Evolutionary conservation across 73 alveolate species (phyloP), one percentile per base, ranked within the genome.

Genomic region (Paraurostyla sp.): DNA sequence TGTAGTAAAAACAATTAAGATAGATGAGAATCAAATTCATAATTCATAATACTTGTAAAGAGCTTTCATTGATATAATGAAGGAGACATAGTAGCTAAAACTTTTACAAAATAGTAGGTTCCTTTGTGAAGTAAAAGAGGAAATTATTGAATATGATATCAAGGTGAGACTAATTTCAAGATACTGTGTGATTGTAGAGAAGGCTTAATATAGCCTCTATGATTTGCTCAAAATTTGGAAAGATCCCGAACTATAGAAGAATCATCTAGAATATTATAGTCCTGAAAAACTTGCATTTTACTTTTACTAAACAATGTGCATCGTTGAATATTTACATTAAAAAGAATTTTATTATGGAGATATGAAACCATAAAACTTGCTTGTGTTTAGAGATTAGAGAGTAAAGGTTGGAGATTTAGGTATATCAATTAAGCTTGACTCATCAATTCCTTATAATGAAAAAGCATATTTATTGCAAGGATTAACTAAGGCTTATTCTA

Each of bases 341-440:
- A 15, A 38, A 2, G 65, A 38, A 15, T 42, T n/a, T n/a, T n/a
- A n/a, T n/a, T n/a, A n/a, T n/a, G n/a, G n/a, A n/a, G n/a, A n/a
- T n/a, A n/a, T n/a, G n/a, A n/a, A n/a, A n/a, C n/a, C 83, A 3
- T 43, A 27, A 57, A 81, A 81, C 48, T 41, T 81, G 27, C 36
- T 81, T 20, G 30, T 59, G 11, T 81, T 81, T 50, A 57, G 59
- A 30, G 54, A 81, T 41, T 36, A 81, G 22, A 3, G 36, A 9
- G 76, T 81, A 3, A 81, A 81, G 35, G 40, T 81, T 9, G 91
- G 91, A 18, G 91, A 81, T 36, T 60, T n/a, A n/a, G n/a, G n/a
- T n/a, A n/a, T n/a, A n/a, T n/a, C n/a, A n/a, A 38, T 71, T 59
- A 65, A 25, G 41, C 41, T 71, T 65, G 25, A 71, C 41, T 25